Evolutionary conservation across 495 filamentous ascomycete species (phyloP), one percentile per base, ranked within the genome.

Genomic region (Podospora tetraspora): DNA sequence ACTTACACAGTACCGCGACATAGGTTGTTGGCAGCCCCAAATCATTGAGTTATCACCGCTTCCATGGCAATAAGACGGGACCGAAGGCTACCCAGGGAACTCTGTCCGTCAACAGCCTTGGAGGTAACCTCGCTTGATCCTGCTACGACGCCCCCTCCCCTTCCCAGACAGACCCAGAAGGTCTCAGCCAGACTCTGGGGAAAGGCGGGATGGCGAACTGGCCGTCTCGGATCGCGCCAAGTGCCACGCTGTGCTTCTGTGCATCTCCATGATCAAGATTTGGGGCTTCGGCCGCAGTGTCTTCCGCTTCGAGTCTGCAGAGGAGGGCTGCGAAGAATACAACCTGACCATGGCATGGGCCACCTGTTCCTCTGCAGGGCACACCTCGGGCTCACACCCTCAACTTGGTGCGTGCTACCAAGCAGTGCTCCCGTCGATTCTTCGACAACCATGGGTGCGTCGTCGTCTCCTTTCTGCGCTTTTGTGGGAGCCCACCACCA

Each of bases 131-230:
- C 59, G 23, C 59, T 60, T 24, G 59, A 8, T 24, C 23, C 59
- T 25, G 59, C 11, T 24, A 60, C 59, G 25, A 52, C 43, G 43
- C 43, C 43, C 43, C 43, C 43, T n/a, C n/a, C 43, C 19, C 43
- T 52, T 52, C 43, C 43, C 43, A n/a, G 22, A 43, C 22, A 60
- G 32, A 27, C 24, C 30, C 27, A 66, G n/a, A 66, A n/a, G 59
- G 52, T 66, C 64, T 66, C 52, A 66, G 52, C 56, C 56, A 59
- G 29, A 58, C 64, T 66, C 64, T 66, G 64, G 64, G 64, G 64
- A 66, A 66, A 64, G 37, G 56, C 27, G 52, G 64, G 59, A 60
- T 60, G 59, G 59, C 11, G 22, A 25, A 21, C 58, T 59, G 62
- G 43, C 62, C 34, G 62, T 64, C 62, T 64, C 34, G 62, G 43